phyloP scores from a whole-genome alignment of 2,329 filamentous ascomycete species.

The Calonectria multiphialidica region DNA sequence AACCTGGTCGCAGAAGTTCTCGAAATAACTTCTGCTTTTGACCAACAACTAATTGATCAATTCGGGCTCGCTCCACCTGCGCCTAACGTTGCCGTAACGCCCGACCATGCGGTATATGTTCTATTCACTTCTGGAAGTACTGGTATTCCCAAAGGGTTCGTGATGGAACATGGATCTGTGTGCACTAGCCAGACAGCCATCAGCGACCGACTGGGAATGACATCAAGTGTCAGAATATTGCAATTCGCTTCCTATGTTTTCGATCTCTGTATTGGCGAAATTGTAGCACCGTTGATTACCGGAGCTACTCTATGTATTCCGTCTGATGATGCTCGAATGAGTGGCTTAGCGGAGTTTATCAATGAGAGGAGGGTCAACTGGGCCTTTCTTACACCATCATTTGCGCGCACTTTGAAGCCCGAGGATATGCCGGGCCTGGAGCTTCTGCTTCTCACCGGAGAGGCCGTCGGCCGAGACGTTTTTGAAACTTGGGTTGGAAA shows the following conservation, averaged over 20 bases:
- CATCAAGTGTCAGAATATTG: not conserved
- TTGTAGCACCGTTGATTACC: not conserved
- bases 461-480: not conserved
- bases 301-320: not conserved
- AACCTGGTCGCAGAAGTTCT: not conserved
- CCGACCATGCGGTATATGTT: not conserved
- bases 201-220: not conserved
- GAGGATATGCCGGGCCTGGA: not conserved
- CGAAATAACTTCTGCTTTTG: not conserved
- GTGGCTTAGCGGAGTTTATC: not conserved
- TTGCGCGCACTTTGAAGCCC: not conserved
- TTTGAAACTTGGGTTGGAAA: not conserved
- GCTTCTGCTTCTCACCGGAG: not conserved
- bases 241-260: not conserved
- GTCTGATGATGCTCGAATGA: not conserved
- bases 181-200: not conserved
- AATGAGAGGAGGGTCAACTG: not conserved
- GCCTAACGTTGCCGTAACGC: not conserved
- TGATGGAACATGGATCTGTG: constrained; percentile 20
- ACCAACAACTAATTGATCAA: not conserved
- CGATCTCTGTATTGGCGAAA: not conserved
- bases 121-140: constrained; percentile 10
- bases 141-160: constrained; percentile 8
- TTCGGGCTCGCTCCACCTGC: not conserved
- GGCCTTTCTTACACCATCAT: not conserved